Conservation (phyloP, 177 flowering plant species). For the Vitis hybrid region DNA sequence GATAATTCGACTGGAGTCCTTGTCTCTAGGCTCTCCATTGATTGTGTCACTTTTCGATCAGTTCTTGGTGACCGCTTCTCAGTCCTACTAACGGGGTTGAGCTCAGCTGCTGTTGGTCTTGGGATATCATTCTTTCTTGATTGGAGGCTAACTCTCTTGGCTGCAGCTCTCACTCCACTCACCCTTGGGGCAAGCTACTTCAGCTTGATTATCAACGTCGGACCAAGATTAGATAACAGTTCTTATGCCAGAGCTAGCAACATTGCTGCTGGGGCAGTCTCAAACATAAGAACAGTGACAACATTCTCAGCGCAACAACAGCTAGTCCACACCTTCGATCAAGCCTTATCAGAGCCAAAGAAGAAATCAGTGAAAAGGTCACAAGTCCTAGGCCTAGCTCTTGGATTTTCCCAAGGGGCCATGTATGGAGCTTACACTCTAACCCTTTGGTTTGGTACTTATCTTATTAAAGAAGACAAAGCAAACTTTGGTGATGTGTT, state of each 20-base stretch:
- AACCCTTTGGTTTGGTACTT: conserved; percentile 62
- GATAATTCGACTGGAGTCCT: conserved; percentile 68
- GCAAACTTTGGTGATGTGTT: conserved; percentile 53
- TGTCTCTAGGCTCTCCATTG: conserved; percentile 55
- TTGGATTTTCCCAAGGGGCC: conserved; percentile 73
- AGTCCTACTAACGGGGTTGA: conserved; percentile 60
- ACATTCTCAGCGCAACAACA: conserved; percentile 70
- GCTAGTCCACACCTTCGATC: conserved; percentile 52
- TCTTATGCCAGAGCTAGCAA: conserved; percentile 69
- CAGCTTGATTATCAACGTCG: conserved; percentile 61
- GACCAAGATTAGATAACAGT: conserved; percentile 54
- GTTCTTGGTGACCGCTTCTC: conserved; percentile 67
- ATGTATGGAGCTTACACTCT: conserved; percentile 82
- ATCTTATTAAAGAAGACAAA: conserved; percentile 35
- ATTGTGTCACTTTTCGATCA: conserved; percentile 54
- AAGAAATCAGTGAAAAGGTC: conserved; percentile 46
- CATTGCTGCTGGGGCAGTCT: conserved; percentile 68
- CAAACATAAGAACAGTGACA: conserved; percentile 66
- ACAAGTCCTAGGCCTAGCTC: conserved; percentile 56
- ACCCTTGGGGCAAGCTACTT: conserved; percentile 80
- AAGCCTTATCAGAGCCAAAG: conserved; percentile 53
- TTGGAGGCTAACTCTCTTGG: conserved; percentile 58
- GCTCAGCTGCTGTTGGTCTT: conserved; percentile 67
- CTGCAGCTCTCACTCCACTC: conserved; percentile 63
- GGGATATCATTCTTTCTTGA: conserved; percentile 35